Percentiles rank a stretch among this genome's conserved stretches.
Conservation (phyloP, 2,329 filamentous ascomycete genomes). For the Thermomyces lanuginosus region DNA sequence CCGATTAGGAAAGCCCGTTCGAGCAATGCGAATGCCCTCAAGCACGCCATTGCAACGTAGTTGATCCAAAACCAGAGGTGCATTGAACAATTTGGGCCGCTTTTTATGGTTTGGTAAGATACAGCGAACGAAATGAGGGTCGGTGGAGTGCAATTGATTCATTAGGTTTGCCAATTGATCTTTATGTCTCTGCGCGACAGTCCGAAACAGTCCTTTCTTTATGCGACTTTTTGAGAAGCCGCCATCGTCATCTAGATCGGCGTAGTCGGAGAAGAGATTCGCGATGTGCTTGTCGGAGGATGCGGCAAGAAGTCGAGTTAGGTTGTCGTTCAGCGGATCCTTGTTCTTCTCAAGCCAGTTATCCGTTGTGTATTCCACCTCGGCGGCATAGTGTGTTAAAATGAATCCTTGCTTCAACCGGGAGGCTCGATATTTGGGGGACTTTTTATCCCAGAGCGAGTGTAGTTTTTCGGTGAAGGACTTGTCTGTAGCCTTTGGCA, state of each 20-base stretch:
- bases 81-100: slow-evolving; percentile 78
- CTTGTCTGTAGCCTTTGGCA: slow-evolving; percentile 96
- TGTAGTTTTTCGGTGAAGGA: slow-evolving; percentile 97
- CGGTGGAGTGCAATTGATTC: slow-evolving; percentile 83
- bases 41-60: slow-evolving; percentile 97
- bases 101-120: slow-evolving; percentile 98
- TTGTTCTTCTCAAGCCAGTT: slow-evolving; percentile 99
- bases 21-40: slow-evolving; percentile 93
- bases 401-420: slow-evolving; percentile 83
- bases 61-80: slow-evolving; percentile 86
- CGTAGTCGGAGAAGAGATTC: slow-evolving; percentile 72
- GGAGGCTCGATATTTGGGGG: slow-evolving; percentile 77
- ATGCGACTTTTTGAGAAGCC: slow-evolving; percentile 60
- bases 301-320: slow-evolving; percentile 69
- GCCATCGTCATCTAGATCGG: slow-evolving; percentile 58
- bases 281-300: slow-evolving; percentile 75
- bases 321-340: slow-evolving; percentile 91
- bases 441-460: slow-evolving; percentile 90
- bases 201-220: slow-evolving; percentile 93
- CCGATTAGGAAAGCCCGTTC: slow-evolving; percentile 91
- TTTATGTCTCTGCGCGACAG: slow-evolving; percentile 91
- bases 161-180: slow-evolving; percentile 96
- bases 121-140: slow-evolving; percentile 95
- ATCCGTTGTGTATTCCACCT: slow-evolving; percentile 90
- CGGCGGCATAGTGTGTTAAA: slow-evolving; percentile 90